These are phyloP conservation scores for Aristolochia californica DNA, from an alignment of 164 flowering plant genomes.

Conservation along the genomic window DNA sequence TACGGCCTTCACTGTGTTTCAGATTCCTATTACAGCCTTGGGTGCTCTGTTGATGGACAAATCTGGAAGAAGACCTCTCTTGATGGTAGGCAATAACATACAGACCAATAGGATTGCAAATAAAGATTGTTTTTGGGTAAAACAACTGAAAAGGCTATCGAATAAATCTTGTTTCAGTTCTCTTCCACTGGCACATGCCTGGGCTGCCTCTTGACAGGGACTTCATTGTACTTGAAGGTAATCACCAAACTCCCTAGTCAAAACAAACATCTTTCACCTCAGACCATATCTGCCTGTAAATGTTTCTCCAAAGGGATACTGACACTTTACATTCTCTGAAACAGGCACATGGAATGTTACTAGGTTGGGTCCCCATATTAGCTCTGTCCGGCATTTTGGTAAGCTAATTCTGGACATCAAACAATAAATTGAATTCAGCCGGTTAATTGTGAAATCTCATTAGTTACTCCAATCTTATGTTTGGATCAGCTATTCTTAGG, in stretches of 20 bases:
- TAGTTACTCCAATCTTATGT: neutral
- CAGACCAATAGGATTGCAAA: neutral
- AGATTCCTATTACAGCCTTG: conserved; percentile 61
- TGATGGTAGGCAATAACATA: conserved; percentile 37
- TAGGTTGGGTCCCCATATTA: conserved; percentile 33
- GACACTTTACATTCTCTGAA: conserved; percentile 8
- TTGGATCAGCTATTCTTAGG: conserved; percentile 45
- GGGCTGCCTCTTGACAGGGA: conserved; percentile 44
- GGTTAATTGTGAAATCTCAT: neutral
- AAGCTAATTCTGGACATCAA: neutral
- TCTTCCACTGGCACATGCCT: conserved; percentile 57
- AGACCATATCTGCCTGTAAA: neutral
- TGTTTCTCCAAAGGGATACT: neutral
- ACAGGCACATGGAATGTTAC: conserved; percentile 42
- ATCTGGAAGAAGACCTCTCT: conserved; percentile 77
- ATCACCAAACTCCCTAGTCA: neutral
- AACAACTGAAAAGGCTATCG: no score
- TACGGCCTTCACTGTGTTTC: neutral
- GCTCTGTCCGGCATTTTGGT: conserved; percentile 77
- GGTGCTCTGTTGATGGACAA: conserved; percentile 54
- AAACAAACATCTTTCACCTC: neutral
- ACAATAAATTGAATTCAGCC: no score
- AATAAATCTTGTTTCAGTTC: conserved; percentile 24
- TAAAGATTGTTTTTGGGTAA: neutral
- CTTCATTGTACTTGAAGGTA: conserved; percentile 73